phyloP scores from a whole-genome alignment of 176 grass and related monocot genomes.

The Canna indica region DNA sequence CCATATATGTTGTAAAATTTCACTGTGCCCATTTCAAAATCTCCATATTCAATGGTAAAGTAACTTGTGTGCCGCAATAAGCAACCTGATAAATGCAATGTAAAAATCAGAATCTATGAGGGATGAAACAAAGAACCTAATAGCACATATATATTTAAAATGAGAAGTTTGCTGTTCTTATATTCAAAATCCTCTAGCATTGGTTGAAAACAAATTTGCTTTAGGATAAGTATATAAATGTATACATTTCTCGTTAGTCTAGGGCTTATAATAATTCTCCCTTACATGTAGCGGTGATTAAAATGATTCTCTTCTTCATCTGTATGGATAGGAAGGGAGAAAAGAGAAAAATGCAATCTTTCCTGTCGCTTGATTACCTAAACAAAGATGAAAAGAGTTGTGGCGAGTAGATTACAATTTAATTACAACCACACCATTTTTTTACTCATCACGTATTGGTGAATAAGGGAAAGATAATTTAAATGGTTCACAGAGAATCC shows the following conservation, averaged over 20 bases:
- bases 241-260: too few relatives aligned
- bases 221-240: neutral
- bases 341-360: neutral
- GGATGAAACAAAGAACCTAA: neutral
- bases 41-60: constrained; percentile 57
- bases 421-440: neutral
- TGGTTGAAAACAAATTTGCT: too few relatives aligned
- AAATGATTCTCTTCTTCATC: neutral
- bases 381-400: neutral
- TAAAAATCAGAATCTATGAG: neutral
- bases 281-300: too few relatives aligned
- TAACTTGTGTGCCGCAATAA: constrained; percentile 50
- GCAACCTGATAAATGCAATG: constrained; percentile 39
- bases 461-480: neutral
- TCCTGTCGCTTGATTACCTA: neutral
- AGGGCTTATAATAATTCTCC: too few relatives aligned
- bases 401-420: neutral
- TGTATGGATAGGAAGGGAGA: neutral
- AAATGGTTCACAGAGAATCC: neutral
- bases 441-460: neutral
- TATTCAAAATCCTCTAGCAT: too few relatives aligned
- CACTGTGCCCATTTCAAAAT: constrained; percentile 87
- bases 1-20: constrained; percentile 97
- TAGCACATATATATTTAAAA: too few relatives aligned
- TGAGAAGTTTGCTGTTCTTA: too few relatives aligned